A percentile compares a stretch with the other conserved stretches of the same genome.
phyloP scores from a whole-genome alignment of 1,139 yeast genomes.

The Yamadazyma blattariae region DNA sequence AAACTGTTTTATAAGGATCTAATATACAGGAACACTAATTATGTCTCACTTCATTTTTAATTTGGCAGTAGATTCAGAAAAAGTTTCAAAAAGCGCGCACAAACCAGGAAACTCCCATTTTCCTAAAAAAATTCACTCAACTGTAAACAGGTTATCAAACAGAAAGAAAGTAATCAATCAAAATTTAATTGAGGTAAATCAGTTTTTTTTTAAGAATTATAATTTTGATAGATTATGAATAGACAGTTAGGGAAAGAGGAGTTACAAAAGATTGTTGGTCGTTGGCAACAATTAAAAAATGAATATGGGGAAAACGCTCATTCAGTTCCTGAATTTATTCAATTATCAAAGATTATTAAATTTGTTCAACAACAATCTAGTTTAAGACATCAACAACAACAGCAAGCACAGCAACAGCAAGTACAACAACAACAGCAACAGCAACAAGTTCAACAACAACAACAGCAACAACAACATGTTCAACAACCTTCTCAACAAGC shows the following conservation, averaged over 20 bases:
- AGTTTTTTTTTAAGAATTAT: no score
- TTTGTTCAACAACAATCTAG: conserved; percentile 41
- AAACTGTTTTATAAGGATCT: no score
- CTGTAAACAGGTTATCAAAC: no score
- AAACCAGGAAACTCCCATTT: no score
- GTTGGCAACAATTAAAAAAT: conserved; percentile 62
- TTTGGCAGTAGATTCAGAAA: no score
- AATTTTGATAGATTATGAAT: no score
- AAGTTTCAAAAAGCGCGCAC: no score
- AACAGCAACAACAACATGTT: conserved; percentile 3
- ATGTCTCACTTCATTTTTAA: no score
- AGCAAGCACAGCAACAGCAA: conserved; percentile 11
- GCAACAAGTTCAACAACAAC: conserved; percentile 3
- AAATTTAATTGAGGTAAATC: no score
- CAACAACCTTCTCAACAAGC: conserved; percentile 4
- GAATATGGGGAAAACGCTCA: conserved; percentile 66
- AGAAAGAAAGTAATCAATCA: neutral
- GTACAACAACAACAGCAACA: conserved; percentile 7
- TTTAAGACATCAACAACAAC: conserved; percentile 19
- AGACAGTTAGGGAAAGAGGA: conserved; percentile 39
- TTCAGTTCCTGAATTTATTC: conserved; percentile 59
- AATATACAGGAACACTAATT: no score
- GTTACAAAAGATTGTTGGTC: conserved; percentile 41
- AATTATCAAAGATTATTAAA: conserved; percentile 54
- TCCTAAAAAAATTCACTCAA: no score